phyloP scores from a whole-genome alignment of 2,329 filamentous ascomycete genomes.

The Arthroderma sp. region DNA sequence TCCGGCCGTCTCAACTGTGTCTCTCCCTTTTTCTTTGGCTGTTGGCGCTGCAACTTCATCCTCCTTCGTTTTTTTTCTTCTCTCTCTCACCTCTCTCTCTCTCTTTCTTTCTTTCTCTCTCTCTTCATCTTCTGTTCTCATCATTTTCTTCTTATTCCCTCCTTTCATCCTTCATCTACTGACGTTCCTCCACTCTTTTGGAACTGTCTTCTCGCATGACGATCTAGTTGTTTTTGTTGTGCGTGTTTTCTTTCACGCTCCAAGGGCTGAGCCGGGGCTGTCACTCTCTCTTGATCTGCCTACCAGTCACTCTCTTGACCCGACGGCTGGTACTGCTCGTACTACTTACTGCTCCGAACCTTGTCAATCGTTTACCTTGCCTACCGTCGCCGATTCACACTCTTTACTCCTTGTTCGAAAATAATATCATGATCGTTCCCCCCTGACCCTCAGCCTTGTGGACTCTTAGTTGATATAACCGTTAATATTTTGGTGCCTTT shows the following conservation, averaged over 20 bases:
- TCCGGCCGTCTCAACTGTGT: too few relatives aligned
- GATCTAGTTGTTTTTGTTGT: not conserved
- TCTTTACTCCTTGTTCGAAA: too few relatives aligned
- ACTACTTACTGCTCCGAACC: too few relatives aligned
- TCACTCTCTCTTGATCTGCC: not conserved
- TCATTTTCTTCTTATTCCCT: constrained; percentile 7
- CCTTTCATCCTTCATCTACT: constrained; percentile 3
- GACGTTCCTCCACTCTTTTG: not conserved
- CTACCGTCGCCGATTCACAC: too few relatives aligned
- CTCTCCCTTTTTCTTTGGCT: too few relatives aligned
- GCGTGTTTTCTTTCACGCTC: not conserved
- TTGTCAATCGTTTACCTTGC: too few relatives aligned
- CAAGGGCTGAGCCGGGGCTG: constrained; percentile 1
- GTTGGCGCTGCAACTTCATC: too few relatives aligned
- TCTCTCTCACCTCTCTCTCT: constrained; percentile 8
- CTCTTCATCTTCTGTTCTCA: constrained; percentile 16
- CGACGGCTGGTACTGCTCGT: not conserved
- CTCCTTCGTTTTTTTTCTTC: not conserved
- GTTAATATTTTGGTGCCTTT: too few relatives aligned
- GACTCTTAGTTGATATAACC: too few relatives aligned
- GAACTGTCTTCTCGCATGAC: not conserved
- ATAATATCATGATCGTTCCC: not conserved
- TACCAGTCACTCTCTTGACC: not conserved
- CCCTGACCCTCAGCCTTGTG: not conserved
- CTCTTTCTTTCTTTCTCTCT: constrained; percentile 16